Evolutionary conservation across 2,329 filamentous ascomycete genomes (phyloP).

Genomic region (Pseudocercospora cruenta): DNA sequence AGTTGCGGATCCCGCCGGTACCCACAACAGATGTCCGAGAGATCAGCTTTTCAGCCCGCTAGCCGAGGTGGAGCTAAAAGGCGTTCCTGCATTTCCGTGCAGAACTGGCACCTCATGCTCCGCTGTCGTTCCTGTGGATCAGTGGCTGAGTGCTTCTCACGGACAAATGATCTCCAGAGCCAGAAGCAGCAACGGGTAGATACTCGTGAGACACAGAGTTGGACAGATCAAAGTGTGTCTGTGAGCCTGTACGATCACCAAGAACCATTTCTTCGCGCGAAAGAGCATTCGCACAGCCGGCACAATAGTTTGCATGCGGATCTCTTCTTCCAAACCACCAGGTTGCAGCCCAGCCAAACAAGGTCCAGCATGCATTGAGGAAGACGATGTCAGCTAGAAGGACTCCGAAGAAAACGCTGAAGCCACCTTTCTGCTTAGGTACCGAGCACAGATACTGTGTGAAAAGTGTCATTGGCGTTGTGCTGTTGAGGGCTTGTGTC

Average conservation of each 20-base stretch:
- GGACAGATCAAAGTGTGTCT: background rate
- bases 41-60: too few relatives aligned
- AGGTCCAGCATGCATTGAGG: slow-evolving; percentile 10
- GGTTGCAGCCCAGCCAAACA: slow-evolving; percentile 3
- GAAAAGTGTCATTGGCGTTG: slow-evolving; percentile 7
- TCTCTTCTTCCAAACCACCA: slow-evolving; percentile 5
- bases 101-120: background rate
- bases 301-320: slow-evolving; percentile 3
- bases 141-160: background rate
- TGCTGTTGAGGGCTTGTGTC: background rate
- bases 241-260: background rate
- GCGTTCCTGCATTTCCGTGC: too few relatives aligned
- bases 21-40: too few relatives aligned
- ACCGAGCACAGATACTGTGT: slow-evolving; percentile 19
- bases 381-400: slow-evolving; percentile 16
- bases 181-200: background rate
- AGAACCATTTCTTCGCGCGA: background rate
- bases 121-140: background rate
- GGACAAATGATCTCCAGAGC: background rate
- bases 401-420: slow-evolving; percentile 11
- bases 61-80: too few relatives aligned
- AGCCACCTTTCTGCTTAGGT: slow-evolving; percentile 13
- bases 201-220: background rate
- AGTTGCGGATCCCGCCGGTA: too few relatives aligned
- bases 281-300: slow-evolving; percentile 1